These are phyloP conservation scores for Oenanthe javanica DNA, from an alignment of 140 eudicot genomes.

Conservation along the genomic window DNA sequence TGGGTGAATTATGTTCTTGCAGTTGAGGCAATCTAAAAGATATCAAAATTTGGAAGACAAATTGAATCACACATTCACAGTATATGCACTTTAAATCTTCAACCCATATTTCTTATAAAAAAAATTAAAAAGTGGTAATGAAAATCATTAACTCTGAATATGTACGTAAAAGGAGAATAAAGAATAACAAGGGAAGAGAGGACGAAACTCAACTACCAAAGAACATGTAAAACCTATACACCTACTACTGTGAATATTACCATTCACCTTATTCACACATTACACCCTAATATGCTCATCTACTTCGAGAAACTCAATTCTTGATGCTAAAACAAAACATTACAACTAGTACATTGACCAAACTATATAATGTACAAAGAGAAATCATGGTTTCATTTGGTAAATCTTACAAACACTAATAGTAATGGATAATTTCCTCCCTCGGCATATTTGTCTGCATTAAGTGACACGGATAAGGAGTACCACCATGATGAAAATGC, in stretches of 20 bases:
- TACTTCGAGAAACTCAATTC: background rate
- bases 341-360: background rate
- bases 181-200: background rate
- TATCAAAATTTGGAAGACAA: no score
- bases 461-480: slow-evolving; percentile 73
- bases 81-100: no score
- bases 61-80: no score
- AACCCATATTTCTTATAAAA: background rate
- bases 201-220: background rate
- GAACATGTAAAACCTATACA: background rate
- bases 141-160: background rate
- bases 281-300: background rate
- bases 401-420: background rate
- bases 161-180: background rate
- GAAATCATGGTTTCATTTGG: background rate
- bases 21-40: no score
- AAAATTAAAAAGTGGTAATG: no score
- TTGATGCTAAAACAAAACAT: background rate
- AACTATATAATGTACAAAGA: background rate
- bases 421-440: background rate
- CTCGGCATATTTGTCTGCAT: background rate
- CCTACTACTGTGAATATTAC: background rate
- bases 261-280: background rate
- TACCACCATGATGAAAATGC: slow-evolving; percentile 79
- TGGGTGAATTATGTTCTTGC: no score